Percentiles rank a stretch among this genome's conserved stretches.
phyloP scores from a whole-genome alignment of 73 alveolate genomes.

The Diophrys appendiculata region DNA sequence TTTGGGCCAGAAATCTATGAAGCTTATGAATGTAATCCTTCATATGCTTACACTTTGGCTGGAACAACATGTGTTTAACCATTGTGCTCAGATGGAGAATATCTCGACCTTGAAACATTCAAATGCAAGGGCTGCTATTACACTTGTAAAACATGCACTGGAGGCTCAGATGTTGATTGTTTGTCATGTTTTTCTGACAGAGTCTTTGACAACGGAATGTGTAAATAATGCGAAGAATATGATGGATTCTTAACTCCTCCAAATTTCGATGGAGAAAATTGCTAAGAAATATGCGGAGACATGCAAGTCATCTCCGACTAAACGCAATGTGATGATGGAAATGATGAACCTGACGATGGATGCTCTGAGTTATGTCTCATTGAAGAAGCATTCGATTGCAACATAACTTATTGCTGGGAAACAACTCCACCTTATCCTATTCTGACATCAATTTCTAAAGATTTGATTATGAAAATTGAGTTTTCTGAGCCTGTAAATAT shows the following conservation, averaged over 20 bases:
- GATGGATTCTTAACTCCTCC: background rate
- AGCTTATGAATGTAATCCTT: background rate
- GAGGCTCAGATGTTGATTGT: background rate
- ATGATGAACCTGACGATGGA: background rate
- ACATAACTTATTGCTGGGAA: background rate
- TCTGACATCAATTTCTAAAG: background rate
- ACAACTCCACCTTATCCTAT: background rate
- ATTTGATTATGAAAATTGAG: background rate
- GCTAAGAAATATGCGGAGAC: background rate
- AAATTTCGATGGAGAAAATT: background rate
- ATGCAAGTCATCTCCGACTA: background rate
- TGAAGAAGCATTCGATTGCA: constrained; percentile 1
- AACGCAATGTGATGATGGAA: constrained; percentile 9
- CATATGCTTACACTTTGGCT: background rate
- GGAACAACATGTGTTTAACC: background rate
- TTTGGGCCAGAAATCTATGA: background rate
- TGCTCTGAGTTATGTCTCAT: background rate
- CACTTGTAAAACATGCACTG: background rate
- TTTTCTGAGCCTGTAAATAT: background rate
- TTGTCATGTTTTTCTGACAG: background rate
- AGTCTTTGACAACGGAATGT: background rate
- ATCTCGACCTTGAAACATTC: background rate
- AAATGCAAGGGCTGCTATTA: background rate
- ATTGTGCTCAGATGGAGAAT: background rate
- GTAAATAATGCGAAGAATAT: background rate